Evolutionary conservation across 1,139 yeast species (phyloP), one percentile per base, ranked within the genome.

Genomic region (Pichiaceae sp.): DNA sequence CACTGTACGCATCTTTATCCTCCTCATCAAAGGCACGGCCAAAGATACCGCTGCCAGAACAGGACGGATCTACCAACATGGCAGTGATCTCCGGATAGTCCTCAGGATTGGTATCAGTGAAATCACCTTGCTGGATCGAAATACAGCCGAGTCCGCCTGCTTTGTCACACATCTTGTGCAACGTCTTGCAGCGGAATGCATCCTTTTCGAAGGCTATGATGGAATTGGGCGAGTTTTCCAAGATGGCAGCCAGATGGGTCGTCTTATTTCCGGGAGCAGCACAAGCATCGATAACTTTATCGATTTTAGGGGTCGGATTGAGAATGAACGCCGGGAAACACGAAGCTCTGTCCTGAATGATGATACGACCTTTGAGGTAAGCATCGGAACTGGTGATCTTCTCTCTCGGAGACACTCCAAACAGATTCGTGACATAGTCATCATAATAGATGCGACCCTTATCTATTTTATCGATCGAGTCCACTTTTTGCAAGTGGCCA

Each of bases 261-360:
- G 99, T 91, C 57, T 91, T 93, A 59, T 91, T 91, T 5, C 99
- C 99, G 2, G 99, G 99, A 0, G 99, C 98, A 2, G 98, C 87
- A 61, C 97, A 89, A 1, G 96, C 84, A 60, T 91, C 99, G 31
- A 91, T 83, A 6, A 87, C 74, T 34, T 68, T 61, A 40, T 69
- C 75, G 33, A 65, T 70, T 4, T 70, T 70, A 12, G 72, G 66
- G 1, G 53, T 43, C 0, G 87, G 81, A 43, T 73, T 66, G 37
- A 91, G 61, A 19, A 93, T 87, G 41, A 77, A 78, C 0, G 95
- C 96, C 0, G 99, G 99, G 53, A 91, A 86, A 57, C 98, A 91
- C 3, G 96, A 87, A 0, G 97, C 96, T 35, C 98, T 66, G 54
- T 91, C 98, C 59, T 91, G 99, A 42, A 91, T 85, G 40, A 93